These are phyloP conservation scores for Cudoniella acicularis DNA, from an alignment of 495 filamentous ascomycete genomes.

Conservation along the genomic window DNA sequence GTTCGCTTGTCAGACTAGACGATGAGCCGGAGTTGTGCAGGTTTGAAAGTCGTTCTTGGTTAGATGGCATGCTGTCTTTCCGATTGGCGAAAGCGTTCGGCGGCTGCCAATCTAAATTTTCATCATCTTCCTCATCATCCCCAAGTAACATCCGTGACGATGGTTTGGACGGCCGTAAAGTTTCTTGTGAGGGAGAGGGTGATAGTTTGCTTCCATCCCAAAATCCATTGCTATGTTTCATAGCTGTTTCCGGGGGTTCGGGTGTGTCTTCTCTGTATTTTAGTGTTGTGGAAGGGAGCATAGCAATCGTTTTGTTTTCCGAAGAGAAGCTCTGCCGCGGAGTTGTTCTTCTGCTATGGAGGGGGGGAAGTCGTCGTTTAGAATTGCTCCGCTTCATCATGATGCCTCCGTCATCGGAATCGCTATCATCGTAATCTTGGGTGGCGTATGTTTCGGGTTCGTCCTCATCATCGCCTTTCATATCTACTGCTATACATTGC, in stretches of 20 bases:
- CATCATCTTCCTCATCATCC: constrained; percentile 64
- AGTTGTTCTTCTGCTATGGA: constrained; percentile 25
- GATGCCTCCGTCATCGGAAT: constrained; percentile 71
- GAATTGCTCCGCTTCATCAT: constrained; percentile 71
- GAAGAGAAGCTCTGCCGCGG: constrained; percentile 42
- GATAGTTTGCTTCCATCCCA: constrained; percentile 39
- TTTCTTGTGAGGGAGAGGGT: constrained; percentile 65
- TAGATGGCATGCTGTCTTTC: constrained; percentile 31
- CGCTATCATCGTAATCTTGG: constrained; percentile 51
- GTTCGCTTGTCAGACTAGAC: constrained; percentile 35
- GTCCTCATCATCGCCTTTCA: constrained; percentile 69
- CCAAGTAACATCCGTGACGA: constrained; percentile 61
- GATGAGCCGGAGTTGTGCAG: constrained; percentile 20
- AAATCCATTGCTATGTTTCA: constrained; percentile 47
- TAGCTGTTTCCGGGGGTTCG: constrained; percentile 56
- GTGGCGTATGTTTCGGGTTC: constrained; percentile 51
- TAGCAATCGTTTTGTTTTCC: constrained; percentile 90
- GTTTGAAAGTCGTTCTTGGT: constrained; percentile 28
- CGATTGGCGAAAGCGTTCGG: constrained; percentile 28
- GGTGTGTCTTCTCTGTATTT: constrained; percentile 84
- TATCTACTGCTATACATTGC: constrained; percentile 92
- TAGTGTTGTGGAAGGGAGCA: constrained; percentile 85
- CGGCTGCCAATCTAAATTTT: constrained; percentile 49
- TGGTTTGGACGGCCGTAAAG: constrained; percentile 64
- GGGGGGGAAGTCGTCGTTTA: constrained; percentile 36